A percentile compares a stretch with the other conserved stretches of the same genome.
These are phyloP conservation scores for Rhizopus sp. DNA, from an alignment of 371 early-diverging fungal genomes.

Conservation along the genomic window DNA sequence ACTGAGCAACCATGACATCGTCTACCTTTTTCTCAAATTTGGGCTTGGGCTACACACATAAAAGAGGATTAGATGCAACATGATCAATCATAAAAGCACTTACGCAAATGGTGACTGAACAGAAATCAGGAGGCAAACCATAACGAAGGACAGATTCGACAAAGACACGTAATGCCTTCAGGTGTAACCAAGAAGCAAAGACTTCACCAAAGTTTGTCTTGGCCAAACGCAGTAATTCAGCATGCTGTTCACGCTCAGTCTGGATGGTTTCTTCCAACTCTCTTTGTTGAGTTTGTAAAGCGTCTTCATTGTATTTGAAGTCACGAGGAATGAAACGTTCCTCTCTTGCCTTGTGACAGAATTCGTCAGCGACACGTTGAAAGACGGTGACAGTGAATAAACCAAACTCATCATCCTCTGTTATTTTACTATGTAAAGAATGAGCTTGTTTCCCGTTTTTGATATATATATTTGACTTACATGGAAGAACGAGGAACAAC, in stretches of 20 bases:
- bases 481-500: conserved; percentile 94
- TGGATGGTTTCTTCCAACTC: conserved; percentile 72
- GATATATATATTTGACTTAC: conserved; percentile 48
- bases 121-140: conserved; percentile 95
- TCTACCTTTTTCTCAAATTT: conserved; percentile 80
- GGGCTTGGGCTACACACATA: conserved; percentile 58
- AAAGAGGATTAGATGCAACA: conserved; percentile 10
- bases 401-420: conserved; percentile 93
- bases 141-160: conserved; percentile 97
- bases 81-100: conserved; percentile 10
- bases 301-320: conserved; percentile 85
- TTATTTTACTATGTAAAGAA: conserved; percentile 63
- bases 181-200: conserved; percentile 88
- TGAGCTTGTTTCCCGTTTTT: neutral
- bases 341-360: conserved; percentile 84
- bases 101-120: conserved; percentile 80
- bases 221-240: conserved; percentile 79
- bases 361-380: conserved; percentile 86
- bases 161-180: conserved; percentile 91
- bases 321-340: conserved; percentile 93
- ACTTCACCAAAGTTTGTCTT: conserved; percentile 94
- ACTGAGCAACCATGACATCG: conserved; percentile 68
- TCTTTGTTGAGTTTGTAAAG: conserved; percentile 72
- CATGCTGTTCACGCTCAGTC: conserved; percentile 76
- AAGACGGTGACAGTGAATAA: conserved; percentile 92